Percentiles rank a stretch among this genome's conserved stretches.
phyloP scores from a whole-genome alignment of 352 stramenopile genomes.

The Achlya hypogyna region DNA sequence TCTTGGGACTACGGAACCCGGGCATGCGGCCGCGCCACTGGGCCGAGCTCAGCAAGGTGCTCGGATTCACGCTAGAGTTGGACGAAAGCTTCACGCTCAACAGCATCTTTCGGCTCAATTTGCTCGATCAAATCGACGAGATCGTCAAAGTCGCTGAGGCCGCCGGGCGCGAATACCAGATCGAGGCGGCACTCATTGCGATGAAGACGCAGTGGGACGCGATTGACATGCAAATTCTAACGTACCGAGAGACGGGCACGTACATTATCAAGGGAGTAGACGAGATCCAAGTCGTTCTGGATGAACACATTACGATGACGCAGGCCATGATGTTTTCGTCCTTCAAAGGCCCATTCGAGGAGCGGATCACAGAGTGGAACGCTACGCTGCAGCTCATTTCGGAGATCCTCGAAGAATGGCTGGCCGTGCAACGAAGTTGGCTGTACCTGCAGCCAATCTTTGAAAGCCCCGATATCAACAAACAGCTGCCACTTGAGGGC shows the following conservation, averaged over 20 bases:
- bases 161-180: conserved; percentile 92
- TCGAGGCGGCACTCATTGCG: conserved; percentile 87
- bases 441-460: conserved; percentile 95
- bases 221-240: conserved; percentile 84
- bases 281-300: conserved; percentile 89
- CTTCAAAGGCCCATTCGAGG: conserved; percentile 93
- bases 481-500: conserved; percentile 89
- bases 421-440: conserved; percentile 93
- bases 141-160: conserved; percentile 89
- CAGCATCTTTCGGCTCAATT: conserved; percentile 75
- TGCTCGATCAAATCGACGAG: conserved; percentile 81
- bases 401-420: conserved; percentile 92
- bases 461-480: conserved; percentile 93
- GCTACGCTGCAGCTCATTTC: conserved; percentile 83
- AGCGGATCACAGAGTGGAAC: conserved; percentile 91
- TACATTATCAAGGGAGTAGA: conserved; percentile 93
- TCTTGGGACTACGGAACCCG: conserved; percentile 84
- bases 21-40: conserved; percentile 93
- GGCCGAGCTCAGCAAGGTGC: conserved; percentile 78
- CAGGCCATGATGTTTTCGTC: conserved; percentile 94
- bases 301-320: conserved; percentile 95
- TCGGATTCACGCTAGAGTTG: conserved; percentile 80
- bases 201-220: conserved; percentile 89
- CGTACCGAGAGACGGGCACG: conserved; percentile 90
- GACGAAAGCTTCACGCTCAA: conserved; percentile 84